These are phyloP conservation scores for Heritiera littoralis DNA, from an alignment of 345 rosid species.

Conservation along the genomic window DNA sequence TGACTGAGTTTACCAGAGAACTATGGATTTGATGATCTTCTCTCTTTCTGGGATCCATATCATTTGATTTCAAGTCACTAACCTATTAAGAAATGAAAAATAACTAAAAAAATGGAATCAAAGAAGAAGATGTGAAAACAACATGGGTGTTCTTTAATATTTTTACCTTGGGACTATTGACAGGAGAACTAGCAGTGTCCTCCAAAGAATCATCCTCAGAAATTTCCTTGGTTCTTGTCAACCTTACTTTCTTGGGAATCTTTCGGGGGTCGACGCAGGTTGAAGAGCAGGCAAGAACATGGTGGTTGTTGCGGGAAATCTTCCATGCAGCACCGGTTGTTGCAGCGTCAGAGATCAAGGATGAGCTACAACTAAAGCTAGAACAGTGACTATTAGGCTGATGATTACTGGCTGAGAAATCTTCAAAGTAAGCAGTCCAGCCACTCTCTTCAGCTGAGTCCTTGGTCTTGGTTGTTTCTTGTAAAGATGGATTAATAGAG, in stretches of 20 bases:
- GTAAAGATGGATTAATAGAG: conserved; percentile 29
- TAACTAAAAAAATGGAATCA: not conserved
- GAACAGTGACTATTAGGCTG: conserved; percentile 36
- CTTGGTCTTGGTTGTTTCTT: not conserved
- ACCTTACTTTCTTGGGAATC: conserved; percentile 43
- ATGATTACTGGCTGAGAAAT: conserved; percentile 43
- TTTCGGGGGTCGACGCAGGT: conserved; percentile 5
- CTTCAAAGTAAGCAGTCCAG: conserved; percentile 83
- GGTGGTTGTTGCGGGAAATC: conserved; percentile 18
- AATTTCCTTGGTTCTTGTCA: conserved; percentile 52
- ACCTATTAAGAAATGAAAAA: conserved; percentile 38
- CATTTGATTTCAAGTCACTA: conserved; percentile 40
- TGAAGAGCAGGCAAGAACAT: conserved; percentile 22
- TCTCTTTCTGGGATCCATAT: conserved; percentile 42
- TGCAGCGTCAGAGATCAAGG: conserved; percentile 78
- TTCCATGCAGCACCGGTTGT: conserved; percentile 61
- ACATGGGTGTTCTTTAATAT: not conserved
- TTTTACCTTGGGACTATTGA: conserved; percentile 70
- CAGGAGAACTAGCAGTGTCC: conserved; percentile 94
- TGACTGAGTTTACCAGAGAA: conserved; percentile 41
- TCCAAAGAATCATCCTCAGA: conserved; percentile 72
- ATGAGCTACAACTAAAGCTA: conserved; percentile 41
- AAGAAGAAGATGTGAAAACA: not conserved
- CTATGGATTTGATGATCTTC: conserved; percentile 37
- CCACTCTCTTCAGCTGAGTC: conserved; percentile 71